Base-by-base conservation (phyloP, 1,284 basidiomycete species). In the Cryptococcus amylolentus region DNA sequence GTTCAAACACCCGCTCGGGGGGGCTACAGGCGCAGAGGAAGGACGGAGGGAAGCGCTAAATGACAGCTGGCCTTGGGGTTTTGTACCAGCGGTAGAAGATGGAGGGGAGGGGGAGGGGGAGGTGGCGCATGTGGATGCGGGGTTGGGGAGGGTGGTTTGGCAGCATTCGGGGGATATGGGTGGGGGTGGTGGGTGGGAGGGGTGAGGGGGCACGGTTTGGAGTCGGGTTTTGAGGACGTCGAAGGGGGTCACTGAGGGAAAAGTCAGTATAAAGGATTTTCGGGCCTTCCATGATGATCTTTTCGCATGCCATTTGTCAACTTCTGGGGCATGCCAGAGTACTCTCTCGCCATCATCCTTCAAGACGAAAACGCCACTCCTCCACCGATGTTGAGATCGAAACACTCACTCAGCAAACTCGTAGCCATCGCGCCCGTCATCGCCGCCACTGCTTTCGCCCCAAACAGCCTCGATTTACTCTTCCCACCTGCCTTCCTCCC, bases 221-320 rank as follows among this genome's bases (percentile, higher is more conserved):
- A 79, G 55, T 27, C 77, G 63, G 6, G 77, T 79, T 54, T 79
- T 79, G 52, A 79, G 68, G 12, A 79, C 77, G 57, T 79, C 77
- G 49, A 79, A 79, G 0, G 77, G 77, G 1, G 77, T 78, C 77
- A 79, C 77, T 79, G 52, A 35, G 31, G 6, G 31, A 3, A 35
- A 35, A 35, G 31, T 35, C 31, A 8, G 31, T 35, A 35, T 35
- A 35, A 35, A 35, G 31, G 31, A 35, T 35, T 10, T 6, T 10
- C 31, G 1, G 31, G 31, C 10, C 31, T 6, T 35, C 31, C 31
- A 35, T 3, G 31, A 35, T 5, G 7, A 10, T 23, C 23, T 3
- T 8, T 35, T 35, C 10, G 31, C 31, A 10, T 35, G 31, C 31
- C 10, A 7, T 10, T 10, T 23, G 23, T 23, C 23, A 23, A 23